Evolutionary conservation across 257 asterid genomes (phyloP), one percentile per base, ranked within the genome.

Genomic region (Solanum paucissectum): DNA sequence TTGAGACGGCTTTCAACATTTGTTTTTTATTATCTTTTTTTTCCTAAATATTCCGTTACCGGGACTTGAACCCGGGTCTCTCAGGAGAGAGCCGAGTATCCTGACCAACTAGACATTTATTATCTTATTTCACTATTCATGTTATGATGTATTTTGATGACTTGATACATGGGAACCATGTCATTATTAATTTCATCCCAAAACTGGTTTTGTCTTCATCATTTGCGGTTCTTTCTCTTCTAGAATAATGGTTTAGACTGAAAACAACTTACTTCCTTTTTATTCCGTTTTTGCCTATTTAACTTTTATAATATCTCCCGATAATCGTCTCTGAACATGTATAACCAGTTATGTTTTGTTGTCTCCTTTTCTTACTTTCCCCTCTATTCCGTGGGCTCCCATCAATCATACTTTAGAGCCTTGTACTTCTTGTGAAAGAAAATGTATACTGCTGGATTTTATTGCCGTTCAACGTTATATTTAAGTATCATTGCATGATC

Each of bases 1-100:
- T n/a, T 34, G 27, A 73, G 46, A 34, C 11, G 27, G 12, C 46
- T 73, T 34, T 72, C 79, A 72, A 34, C 27, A 33, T 34, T 34
- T 34, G 81, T 40, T 73, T 72, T 34, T 36, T 18, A 36, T 9
- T 20, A 38, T 73, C 29, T 34, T 73, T 52, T 52, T 49, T 49
- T 52, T 1, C 62, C 62, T 16, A 52, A 66, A 16, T 16, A 74
- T 79, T 79, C 66, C 66, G 3, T 94, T 94, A 95, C 98, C 98
- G 96, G 97, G 98, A 94, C 94, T 94, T 79, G 97, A 94, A 95
- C 98, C 94, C 94, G 93, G 95, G 95, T 92, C 95, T 91, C 95
- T 91, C 94, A 95, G 98, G 98, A 94, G 98, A 96, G 95, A 95
- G 96, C 97, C 97, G 95, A 94, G 95, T 95, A 94, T 95, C 98